Evolutionary conservation across 495 filamentous ascomycete genomes (phyloP), one percentile per base, ranked within the genome.

Genomic region (Lepidopterella palustris): DNA sequence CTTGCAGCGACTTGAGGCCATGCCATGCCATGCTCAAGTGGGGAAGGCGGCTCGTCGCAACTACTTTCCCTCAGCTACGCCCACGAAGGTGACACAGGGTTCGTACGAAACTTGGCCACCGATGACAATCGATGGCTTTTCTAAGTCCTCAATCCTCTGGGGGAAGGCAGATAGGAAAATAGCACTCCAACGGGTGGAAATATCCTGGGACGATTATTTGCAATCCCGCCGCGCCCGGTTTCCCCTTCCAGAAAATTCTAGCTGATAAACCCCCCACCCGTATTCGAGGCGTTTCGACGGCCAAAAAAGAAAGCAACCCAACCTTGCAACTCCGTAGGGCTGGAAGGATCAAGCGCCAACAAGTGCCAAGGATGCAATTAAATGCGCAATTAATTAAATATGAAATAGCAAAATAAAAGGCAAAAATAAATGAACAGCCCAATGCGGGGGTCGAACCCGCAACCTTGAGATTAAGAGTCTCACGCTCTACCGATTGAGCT

Each of bases 401-500:
- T n/a, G n/a, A n/a, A n/a, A n/a, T n/a, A n/a, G n/a, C n/a, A n/a
- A n/a, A n/a, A n/a, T n/a, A n/a, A n/a, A n/a, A n/a, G n/a, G n/a
- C n/a, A n/a, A n/a, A n/a, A n/a, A n/a, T n/a, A n/a, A n/a, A n/a
- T n/a, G n/a, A n/a, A n/a, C n/a, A 57, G 55, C 55, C 55, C 59
- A 35, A 48, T 61, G 49, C 54, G 59, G 55, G 59, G 55, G 55
- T 59, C 55, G 59, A 62, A 62, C 59, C 52, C 55, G 42, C 55
- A 39, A 62, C 59, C 59, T 59, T 59, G 55, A 58, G 56, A 58
- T 54, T 66, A 66, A 66, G 64, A 66, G 64, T 66, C 64, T 66
- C 60, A 66, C 64, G 64, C 64, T 66, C 64, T 66, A 66, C 64
- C 64, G 64, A 66, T 66, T 66, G 57, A 57, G 57, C 59, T 62